These are phyloP conservation scores for Geoglossum glabrum DNA, from an alignment of 495 filamentous ascomycete species.

Conservation along the genomic window DNA sequence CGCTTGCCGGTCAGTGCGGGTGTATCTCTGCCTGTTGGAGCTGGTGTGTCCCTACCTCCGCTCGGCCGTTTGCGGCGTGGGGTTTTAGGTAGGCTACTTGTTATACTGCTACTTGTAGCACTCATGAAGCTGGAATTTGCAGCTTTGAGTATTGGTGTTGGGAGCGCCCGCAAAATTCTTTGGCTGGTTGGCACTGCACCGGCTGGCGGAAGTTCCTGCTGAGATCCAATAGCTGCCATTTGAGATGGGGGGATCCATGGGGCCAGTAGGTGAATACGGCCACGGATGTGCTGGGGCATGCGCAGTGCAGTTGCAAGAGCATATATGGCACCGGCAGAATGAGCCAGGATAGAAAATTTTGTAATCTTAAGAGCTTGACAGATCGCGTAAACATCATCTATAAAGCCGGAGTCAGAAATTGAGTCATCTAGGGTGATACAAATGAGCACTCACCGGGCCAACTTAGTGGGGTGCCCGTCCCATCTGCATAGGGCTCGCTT, in stretches of 20 bases:
- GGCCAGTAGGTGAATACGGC: slow-evolving; percentile 83
- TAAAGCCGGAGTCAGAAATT: slow-evolving; percentile 3
- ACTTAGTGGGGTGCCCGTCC: slow-evolving; percentile 64
- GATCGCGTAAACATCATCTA: slow-evolving; percentile 88
- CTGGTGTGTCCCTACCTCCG: slow-evolving; percentile 19
- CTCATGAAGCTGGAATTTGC: slow-evolving; percentile 91
- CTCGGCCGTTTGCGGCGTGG: slow-evolving; percentile 38
- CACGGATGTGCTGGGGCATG: slow-evolving; percentile 89
- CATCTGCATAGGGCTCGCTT: slow-evolving; percentile 64
- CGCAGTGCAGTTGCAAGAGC: slow-evolving; percentile 87
- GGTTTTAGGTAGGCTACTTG: slow-evolving; percentile 59
- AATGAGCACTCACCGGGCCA: slow-evolving; percentile 60
- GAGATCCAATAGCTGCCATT: slow-evolving; percentile 57
- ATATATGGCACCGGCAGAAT: slow-evolving; percentile 94
- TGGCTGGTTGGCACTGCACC: slow-evolving; percentile 83
- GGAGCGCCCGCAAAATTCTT: slow-evolving; percentile 73
- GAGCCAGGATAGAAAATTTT: slow-evolving; percentile 94
- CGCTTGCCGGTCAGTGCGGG: neutral
- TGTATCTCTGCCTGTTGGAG: slow-evolving; percentile 18
- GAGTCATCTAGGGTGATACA: neutral
- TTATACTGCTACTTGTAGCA: slow-evolving; percentile 76
- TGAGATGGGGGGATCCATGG: slow-evolving; percentile 99
- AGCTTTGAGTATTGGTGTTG: slow-evolving; percentile 77
- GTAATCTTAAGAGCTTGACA: slow-evolving; percentile 84
- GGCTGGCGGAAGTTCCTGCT: slow-evolving; percentile 50